A percentile compares a stretch with the other conserved stretches of the same genome.
Evolutionary conservation across 2,329 filamentous ascomycete genomes (phyloP).

Genomic region (Aquanectria penicillioides): DNA sequence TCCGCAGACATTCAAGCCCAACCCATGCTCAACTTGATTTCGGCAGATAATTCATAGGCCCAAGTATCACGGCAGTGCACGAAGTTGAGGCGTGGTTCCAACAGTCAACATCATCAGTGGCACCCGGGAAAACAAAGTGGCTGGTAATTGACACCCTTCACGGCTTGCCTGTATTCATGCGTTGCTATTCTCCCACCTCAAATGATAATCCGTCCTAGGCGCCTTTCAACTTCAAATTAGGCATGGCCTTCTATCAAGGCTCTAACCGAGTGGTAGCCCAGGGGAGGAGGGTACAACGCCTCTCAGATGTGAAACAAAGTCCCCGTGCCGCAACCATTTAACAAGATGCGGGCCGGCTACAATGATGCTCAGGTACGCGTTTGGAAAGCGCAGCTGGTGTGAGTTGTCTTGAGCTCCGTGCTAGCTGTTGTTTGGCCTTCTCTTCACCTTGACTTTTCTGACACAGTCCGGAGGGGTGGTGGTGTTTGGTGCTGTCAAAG

Average conservation of each 20-base stretch:
- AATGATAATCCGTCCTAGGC: not conserved
- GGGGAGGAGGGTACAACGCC: slow-evolving; percentile 1
- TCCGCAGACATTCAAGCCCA: too few relatives aligned
- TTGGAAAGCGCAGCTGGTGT: too few relatives aligned
- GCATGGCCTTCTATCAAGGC: not conserved
- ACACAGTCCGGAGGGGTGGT: slow-evolving; percentile 1
- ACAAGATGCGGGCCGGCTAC: slow-evolving; percentile 2
- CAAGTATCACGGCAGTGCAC: too few relatives aligned
- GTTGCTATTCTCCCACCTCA: not conserved
- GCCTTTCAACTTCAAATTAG: slow-evolving; percentile 2
- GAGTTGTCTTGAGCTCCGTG: not conserved
- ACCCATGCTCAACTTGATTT: too few relatives aligned
- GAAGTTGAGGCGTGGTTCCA: not conserved
- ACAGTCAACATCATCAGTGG: not conserved
- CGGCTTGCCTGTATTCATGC: not conserved
- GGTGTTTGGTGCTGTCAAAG: slow-evolving; percentile 15
- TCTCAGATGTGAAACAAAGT: slow-evolving; percentile 16
- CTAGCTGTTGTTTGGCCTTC: slow-evolving; percentile 16
- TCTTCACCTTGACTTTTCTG: slow-evolving; percentile 8
- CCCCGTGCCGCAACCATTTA: slow-evolving; percentile 15
- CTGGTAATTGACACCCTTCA: not conserved
- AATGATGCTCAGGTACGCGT: not conserved
- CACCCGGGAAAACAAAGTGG: not conserved
- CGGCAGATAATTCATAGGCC: too few relatives aligned
- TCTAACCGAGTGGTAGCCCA: not conserved